A percentile compares a stretch with the other conserved stretches of the same genome.
phyloP scores from a whole-genome alignment of 495 filamentous ascomycete species.

The Trichodelitschia bisporula region DNA sequence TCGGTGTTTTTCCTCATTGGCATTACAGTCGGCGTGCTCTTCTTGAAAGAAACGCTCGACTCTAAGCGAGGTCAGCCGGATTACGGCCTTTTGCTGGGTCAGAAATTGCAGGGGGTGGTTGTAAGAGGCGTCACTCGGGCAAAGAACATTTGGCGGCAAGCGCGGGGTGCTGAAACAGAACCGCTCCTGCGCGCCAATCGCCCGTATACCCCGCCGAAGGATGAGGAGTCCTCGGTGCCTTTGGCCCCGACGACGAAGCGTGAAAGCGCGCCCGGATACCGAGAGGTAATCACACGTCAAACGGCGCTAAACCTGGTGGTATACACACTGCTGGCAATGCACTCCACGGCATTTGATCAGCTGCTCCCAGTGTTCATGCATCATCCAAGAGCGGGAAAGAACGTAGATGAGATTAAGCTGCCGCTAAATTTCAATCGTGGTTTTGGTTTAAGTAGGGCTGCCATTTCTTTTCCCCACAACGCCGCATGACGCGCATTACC shows the following conservation, averaged over 20 bases:
- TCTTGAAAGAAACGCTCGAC: constrained; percentile 55
- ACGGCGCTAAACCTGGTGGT: constrained; percentile 48
- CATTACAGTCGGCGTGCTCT: constrained; percentile 41
- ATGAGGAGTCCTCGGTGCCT: not conserved
- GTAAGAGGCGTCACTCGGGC: not conserved
- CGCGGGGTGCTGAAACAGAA: constrained; percentile 6
- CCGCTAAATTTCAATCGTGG: constrained; percentile 63
- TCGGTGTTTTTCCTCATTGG: constrained; percentile 48
- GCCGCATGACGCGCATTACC: too few relatives aligned
- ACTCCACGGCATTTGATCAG: constrained; percentile 58
- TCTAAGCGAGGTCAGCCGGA: constrained; percentile 35
- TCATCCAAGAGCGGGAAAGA: constrained; percentile 29
- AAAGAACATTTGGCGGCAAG: not conserved
- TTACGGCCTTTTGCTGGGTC: constrained; percentile 42
- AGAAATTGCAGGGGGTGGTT: constrained; percentile 11
- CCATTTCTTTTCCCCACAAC: too few relatives aligned
- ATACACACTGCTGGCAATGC: constrained; percentile 53
- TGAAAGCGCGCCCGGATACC: constrained; percentile 20
- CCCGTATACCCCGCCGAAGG: constrained; percentile 3
- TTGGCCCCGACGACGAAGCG: not conserved
- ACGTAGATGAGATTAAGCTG: constrained; percentile 31
- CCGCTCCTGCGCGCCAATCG: too few relatives aligned
- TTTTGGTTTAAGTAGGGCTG: constrained; percentile 41
- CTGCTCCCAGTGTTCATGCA: constrained; percentile 58
- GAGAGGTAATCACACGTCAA: constrained; percentile 50